phyloP scores from a whole-genome alignment of 2,329 filamentous ascomycete species.

The Daldinia sp. region DNA sequence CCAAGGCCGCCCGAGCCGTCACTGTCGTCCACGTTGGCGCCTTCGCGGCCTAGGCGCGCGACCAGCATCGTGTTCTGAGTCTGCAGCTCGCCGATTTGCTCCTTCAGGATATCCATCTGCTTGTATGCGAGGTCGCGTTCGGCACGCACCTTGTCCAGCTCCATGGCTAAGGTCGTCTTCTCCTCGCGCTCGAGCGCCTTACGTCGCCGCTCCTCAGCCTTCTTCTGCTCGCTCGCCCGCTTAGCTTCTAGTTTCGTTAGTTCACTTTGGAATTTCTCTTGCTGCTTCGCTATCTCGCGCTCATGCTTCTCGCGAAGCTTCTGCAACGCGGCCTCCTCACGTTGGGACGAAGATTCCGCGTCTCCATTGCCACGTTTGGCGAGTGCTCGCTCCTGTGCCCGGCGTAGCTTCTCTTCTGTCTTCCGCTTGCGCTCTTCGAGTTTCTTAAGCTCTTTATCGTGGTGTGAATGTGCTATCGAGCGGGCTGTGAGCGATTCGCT shows the following conservation, averaged over 20 bases:
- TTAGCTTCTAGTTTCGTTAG: slow-evolving; percentile 73
- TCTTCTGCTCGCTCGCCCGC: slow-evolving; percentile 71
- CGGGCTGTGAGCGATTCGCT: slow-evolving; percentile 54
- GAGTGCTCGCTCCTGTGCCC: slow-evolving; percentile 46
- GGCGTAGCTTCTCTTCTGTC: slow-evolving; percentile 56
- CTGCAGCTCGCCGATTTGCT: slow-evolving; percentile 69
- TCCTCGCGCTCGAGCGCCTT: slow-evolving; percentile 68
- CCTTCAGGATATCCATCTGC: slow-evolving; percentile 66
- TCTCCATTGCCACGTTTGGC: slow-evolving; percentile 59
- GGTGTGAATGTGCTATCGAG: slow-evolving; percentile 51
- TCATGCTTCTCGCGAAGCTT: slow-evolving; percentile 74
- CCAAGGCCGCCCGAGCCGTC: slow-evolving; percentile 1
- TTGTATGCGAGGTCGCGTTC: slow-evolving; percentile 66
- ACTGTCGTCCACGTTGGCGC: slow-evolving; percentile 37
- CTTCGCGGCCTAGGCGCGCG: slow-evolving; percentile 63
- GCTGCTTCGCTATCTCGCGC: slow-evolving; percentile 72
- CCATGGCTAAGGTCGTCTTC: slow-evolving; percentile 60
- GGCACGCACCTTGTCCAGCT: slow-evolving; percentile 64
- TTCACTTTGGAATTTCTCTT: slow-evolving; percentile 74
- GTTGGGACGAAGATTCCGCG: slow-evolving; percentile 54
- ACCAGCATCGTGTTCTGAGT: slow-evolving; percentile 70
- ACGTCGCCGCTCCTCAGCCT: slow-evolving; percentile 64
- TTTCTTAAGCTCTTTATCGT: slow-evolving; percentile 74
- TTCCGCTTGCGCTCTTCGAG: slow-evolving; percentile 66
- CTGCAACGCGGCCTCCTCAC: slow-evolving; percentile 57